A percentile compares a stretch with the other conserved stretches of the same genome.
These are phyloP conservation scores for Myriosclerotinia scirpicola DNA, from an alignment of 2,329 filamentous ascomycete genomes.

Conservation along the genomic window DNA sequence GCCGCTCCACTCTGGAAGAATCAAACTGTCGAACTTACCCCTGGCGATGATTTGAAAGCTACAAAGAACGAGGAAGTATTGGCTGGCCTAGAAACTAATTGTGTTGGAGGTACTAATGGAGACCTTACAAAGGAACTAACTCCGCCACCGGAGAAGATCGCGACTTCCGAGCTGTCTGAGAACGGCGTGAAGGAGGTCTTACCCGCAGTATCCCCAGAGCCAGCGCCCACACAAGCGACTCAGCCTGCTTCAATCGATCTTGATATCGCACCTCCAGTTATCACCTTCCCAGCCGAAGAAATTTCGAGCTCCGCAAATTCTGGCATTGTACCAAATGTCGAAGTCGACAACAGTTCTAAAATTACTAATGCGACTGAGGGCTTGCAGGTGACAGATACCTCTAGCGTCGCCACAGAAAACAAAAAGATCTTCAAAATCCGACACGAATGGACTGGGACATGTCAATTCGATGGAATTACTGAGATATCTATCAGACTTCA, in stretches of 20 bases:
- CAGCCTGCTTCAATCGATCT: neutral
- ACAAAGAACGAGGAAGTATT: neutral
- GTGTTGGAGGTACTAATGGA: no score
- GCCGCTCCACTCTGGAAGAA: neutral
- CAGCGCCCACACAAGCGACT: neutral
- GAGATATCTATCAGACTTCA: slow-evolving; percentile 24
- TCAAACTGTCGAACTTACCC: neutral
- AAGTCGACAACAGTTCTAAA: neutral
- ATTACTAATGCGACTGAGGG: neutral
- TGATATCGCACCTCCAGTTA: neutral
- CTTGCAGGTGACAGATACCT: neutral
- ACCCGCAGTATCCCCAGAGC: neutral
- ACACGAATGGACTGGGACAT: slow-evolving; percentile 34
- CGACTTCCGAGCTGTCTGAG: no score
- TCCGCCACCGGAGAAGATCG: neutral
- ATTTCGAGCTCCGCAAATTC: neutral
- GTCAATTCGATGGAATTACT: slow-evolving; percentile 23
- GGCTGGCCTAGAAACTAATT: neutral
- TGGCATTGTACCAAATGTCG: neutral
- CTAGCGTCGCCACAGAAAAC: neutral
- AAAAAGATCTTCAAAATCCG: slow-evolving; percentile 11
- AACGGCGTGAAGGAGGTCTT: neutral
- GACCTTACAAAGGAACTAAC: neutral
- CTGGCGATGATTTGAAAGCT: neutral
- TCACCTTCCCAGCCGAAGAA: neutral